Percentiles rank a stretch among this genome's conserved stretches.
These are phyloP conservation scores for Petunia secreta DNA, from an alignment of 257 asterid genomes.

Conservation along the genomic window DNA sequence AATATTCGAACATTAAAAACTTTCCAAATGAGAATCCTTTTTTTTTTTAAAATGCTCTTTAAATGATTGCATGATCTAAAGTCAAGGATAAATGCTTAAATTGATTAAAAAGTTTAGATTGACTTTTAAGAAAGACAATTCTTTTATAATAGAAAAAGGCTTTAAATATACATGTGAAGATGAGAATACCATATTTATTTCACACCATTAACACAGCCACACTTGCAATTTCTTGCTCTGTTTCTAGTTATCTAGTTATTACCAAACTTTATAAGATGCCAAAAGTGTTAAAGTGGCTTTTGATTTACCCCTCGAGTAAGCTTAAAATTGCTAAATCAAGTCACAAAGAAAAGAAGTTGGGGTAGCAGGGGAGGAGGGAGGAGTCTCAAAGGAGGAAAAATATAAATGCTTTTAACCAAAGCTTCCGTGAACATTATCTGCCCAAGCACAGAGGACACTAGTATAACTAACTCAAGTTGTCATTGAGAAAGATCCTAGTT, in stretches of 20 bases:
- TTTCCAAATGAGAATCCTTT: neutral
- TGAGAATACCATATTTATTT: neutral
- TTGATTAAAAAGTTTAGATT: neutral
- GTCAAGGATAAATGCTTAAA: neutral
- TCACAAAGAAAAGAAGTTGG: neutral
- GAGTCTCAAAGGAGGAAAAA: neutral
- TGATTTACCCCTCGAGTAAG: neutral
- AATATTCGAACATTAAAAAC: neutral
- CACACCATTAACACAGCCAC: neutral
- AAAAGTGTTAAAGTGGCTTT: neutral
- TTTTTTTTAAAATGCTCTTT: neutral
- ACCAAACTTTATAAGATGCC: conserved; percentile 12
- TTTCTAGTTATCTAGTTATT: neutral
- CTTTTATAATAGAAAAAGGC: neutral
- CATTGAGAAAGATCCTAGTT: neutral
- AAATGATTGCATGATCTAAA: neutral
- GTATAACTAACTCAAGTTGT: neutral
- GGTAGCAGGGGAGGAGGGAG: neutral
- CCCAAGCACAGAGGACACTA: neutral
- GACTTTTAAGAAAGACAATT: neutral
- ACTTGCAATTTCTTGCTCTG: neutral
- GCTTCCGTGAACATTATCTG: neutral
- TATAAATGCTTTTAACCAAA: neutral
- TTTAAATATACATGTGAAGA: conserved; percentile 7
- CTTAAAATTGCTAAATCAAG: neutral